These are phyloP conservation scores for Sideroxylon spinosum DNA, from an alignment of 179 eudicot genomes.

Conservation along the genomic window DNA sequence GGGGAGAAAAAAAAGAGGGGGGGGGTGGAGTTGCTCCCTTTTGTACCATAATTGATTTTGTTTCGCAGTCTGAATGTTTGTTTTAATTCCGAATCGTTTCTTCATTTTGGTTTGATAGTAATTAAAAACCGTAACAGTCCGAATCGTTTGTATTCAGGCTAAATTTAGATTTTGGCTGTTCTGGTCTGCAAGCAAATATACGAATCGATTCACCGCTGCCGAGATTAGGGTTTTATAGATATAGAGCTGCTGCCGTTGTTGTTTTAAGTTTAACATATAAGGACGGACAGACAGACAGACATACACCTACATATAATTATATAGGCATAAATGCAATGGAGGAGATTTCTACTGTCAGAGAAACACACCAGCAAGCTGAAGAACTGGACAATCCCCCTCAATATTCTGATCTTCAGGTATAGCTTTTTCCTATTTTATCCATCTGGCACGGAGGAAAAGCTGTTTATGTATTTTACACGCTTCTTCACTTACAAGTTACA, in stretches of 20 bases:
- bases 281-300: too few species aligned
- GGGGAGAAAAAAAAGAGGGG: too few species aligned
- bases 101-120: too few species aligned
- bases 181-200: background rate
- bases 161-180: too few species aligned
- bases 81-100: too few species aligned
- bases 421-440: background rate
- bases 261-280: background rate
- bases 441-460: background rate
- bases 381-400: slow-evolving; percentile 7
- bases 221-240: background rate
- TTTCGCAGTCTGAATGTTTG: too few species aligned
- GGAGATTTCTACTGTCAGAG: slow-evolving; percentile 5
- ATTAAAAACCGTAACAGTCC: too few species aligned
- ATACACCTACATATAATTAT: too few species aligned
- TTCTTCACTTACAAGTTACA: background rate
- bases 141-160: too few species aligned
- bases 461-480: background rate
- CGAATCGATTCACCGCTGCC: background rate
- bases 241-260: background rate
- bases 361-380: slow-evolving; percentile 4
- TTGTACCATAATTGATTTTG: too few species aligned
- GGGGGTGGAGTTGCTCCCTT: too few species aligned
- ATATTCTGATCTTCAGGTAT: slow-evolving; percentile 2
- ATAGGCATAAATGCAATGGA: background rate